Conservation (phyloP, 1,139 yeast species). For the Ogataea hybrid region DNA sequence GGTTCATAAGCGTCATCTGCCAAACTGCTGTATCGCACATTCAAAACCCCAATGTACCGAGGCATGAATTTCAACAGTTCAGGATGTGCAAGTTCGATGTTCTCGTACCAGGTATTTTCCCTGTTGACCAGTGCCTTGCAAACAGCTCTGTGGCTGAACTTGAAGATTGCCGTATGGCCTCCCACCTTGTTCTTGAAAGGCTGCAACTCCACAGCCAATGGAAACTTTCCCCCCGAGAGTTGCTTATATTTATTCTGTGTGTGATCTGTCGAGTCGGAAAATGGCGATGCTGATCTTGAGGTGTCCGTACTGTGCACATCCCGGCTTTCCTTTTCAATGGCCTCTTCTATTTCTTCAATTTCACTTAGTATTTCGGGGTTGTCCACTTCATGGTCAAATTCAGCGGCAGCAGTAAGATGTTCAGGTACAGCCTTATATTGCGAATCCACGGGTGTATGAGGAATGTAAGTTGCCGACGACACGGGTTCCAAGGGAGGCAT, state of each 20-base stretch:
- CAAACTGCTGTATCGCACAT: slow-evolving; percentile 72
- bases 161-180: slow-evolving; percentile 95
- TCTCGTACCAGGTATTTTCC: slow-evolving; percentile 90
- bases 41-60: slow-evolving; percentile 85
- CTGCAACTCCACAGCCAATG: slow-evolving; percentile 77
- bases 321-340: slow-evolving; percentile 16
- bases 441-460: slow-evolving; percentile 45
- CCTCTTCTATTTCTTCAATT: slow-evolving; percentile 24
- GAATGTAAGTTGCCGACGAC: slow-evolving; percentile 66
- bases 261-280: not conserved
- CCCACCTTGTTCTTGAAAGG: slow-evolving; percentile 95
- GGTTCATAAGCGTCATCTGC: slow-evolving; percentile 36
- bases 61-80: slow-evolving; percentile 87
- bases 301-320: not conserved
- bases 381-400: slow-evolving; percentile 28
- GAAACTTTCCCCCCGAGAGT: slow-evolving; percentile 39
- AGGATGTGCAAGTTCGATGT: slow-evolving; percentile 73
- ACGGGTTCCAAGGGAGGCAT: slow-evolving; percentile 44
- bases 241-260: slow-evolving; percentile 12
- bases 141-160: slow-evolving; percentile 90
- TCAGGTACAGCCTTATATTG: slow-evolving; percentile 22
- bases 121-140: slow-evolving; percentile 90
- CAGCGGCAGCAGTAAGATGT: slow-evolving; percentile 34
- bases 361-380: slow-evolving; percentile 21
- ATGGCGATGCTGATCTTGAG: slow-evolving; percentile 1